Conservation (phyloP, 2,329 filamentous ascomycete species). For the Botryosphaeria dothidea region DNA sequence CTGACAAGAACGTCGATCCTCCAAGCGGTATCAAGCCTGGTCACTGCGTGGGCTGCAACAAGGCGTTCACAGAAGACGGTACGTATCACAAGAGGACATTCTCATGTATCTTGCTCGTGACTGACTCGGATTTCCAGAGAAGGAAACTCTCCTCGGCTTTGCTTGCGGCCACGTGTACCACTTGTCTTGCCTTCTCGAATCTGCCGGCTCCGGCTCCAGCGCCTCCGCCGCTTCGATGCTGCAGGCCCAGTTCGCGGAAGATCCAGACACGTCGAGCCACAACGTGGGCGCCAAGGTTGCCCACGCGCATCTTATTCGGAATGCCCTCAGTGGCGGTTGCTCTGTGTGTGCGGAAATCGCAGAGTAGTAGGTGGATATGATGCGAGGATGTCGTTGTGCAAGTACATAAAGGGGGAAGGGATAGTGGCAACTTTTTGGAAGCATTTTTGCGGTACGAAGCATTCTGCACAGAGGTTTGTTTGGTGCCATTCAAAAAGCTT, state of each 20-base stretch:
- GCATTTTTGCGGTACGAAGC: not conserved
- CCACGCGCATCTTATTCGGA: constrained; percentile 74
- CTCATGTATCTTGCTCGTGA: not conserved
- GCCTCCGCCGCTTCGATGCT: constrained; percentile 43
- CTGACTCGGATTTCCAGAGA: constrained; percentile 45
- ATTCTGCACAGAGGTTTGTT: not conserved
- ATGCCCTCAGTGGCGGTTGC: constrained; percentile 67
- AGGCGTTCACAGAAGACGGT: constrained; percentile 40
- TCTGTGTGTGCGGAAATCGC: constrained; percentile 15
- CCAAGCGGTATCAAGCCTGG: constrained; percentile 28
- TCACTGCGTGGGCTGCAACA: constrained; percentile 41
- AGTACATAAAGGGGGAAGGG: not conserved
- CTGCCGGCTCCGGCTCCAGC: constrained; percentile 31
- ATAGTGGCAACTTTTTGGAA: not conserved
- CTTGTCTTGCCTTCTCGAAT: constrained; percentile 66
- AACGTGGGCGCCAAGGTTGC: constrained; percentile 86
- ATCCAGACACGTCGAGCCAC: constrained; percentile 50
- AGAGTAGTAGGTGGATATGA: not conserved
- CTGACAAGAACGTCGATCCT: constrained; percentile 23
- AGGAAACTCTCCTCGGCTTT: constrained; percentile 75
- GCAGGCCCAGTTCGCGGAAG: constrained; percentile 41
- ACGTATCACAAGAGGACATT: constrained; percentile 22
- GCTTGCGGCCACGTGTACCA: constrained; percentile 83
- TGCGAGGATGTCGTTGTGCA: not conserved
- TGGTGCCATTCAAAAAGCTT: no score